A percentile compares a stretch with the other conserved stretches of the same genome.
Conservation (phyloP, 139 green algal genomes). For the Chlamydomonas incerta region DNA sequence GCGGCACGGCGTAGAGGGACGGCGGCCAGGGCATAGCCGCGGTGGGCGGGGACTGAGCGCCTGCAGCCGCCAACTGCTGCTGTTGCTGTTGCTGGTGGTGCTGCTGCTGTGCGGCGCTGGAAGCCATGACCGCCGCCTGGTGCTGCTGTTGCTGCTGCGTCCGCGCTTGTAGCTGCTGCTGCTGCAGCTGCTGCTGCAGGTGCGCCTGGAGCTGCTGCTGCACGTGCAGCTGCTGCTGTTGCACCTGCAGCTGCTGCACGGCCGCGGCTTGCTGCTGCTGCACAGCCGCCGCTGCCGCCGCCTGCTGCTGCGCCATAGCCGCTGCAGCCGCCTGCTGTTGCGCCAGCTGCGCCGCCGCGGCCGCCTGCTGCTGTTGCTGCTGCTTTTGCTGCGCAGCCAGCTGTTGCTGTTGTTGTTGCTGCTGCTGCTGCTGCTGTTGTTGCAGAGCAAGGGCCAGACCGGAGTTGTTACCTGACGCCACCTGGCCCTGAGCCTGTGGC, state of each 20-base stretch:
- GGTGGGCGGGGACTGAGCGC: no score
- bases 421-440: background rate
- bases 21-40: no score
- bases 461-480: background rate
- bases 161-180: background rate
- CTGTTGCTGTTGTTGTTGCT: background rate
- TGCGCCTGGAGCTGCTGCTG: background rate
- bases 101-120: background rate
- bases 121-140: background rate
- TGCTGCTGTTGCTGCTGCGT: background rate
- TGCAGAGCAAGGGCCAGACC: background rate
- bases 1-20: no score
- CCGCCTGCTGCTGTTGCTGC: background rate
- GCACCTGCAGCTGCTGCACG: background rate
- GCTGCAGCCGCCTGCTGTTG: slow-evolving; percentile 14
- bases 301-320: background rate
- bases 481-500: background rate
- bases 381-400: background rate
- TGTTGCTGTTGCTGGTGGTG: background rate
- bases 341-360: background rate
- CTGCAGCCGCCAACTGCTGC: background rate
- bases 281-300: no score
- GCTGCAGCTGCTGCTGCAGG: background rate
- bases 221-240: background rate
- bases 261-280: background rate